Evolutionary conservation across 805 yeast species (phyloP).

Genomic region (Saturnispora dispora): DNA sequence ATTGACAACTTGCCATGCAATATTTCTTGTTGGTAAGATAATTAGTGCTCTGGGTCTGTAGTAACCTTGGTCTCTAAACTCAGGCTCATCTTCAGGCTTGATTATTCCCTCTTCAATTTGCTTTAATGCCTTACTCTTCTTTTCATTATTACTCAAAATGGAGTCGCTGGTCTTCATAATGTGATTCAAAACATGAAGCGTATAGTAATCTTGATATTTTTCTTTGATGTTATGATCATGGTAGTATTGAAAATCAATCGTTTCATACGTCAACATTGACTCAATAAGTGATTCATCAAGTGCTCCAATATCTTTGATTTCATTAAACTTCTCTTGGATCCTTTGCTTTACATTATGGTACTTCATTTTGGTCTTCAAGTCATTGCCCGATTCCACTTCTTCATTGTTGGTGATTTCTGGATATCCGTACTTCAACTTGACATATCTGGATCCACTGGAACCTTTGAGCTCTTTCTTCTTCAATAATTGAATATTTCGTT

Average conservation of each 20-base stretch:
- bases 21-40: constrained; percentile 73
- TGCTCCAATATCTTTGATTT: constrained; percentile 25
- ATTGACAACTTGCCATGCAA: constrained; percentile 61
- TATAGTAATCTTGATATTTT: constrained; percentile 51
- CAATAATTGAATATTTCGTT: constrained; percentile 16
- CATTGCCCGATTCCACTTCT: constrained; percentile 8
- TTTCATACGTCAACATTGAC: constrained; percentile 66
- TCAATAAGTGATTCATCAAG: constrained; percentile 48
- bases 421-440: constrained; percentile 27
- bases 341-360: constrained; percentile 41
- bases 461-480: background rate
- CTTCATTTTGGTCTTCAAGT: constrained; percentile 12
- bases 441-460: constrained; percentile 21
- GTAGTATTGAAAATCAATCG: constrained; percentile 48
- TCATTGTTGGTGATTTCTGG: constrained; percentile 2
- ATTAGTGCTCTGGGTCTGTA: constrained; percentile 86
- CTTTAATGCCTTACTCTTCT: constrained; percentile 33
- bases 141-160: constrained; percentile 68
- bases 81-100: constrained; percentile 36
- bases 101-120: constrained; percentile 28
- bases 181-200: constrained; percentile 73
- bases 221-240: constrained; percentile 31
- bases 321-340: constrained; percentile 28
- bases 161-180: constrained; percentile 78
- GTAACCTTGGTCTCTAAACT: constrained; percentile 87